Conservation (phyloP, 768 basidiomycete species). For the Serendipita indica region DNA sequence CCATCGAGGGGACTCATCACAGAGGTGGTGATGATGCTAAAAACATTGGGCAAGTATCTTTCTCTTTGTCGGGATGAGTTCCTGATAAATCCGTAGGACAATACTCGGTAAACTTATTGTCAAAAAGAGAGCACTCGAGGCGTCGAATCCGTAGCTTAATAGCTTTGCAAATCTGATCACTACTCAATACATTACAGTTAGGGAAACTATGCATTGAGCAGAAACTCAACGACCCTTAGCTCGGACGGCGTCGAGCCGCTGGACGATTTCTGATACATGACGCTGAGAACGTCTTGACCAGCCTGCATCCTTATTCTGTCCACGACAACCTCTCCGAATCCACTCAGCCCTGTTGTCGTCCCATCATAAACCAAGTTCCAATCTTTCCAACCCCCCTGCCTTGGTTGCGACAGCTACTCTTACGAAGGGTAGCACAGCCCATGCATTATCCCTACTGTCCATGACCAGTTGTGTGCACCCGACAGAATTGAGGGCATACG, state of each 20-base stretch:
- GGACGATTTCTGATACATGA: neutral
- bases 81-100: neutral
- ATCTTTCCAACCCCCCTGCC: conserved; percentile 1
- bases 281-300: neutral
- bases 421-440: conserved; percentile 11
- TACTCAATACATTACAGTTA: too few species aligned
- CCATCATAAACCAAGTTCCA: conserved; percentile 9
- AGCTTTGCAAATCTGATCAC: too few species aligned
- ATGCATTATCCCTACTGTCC: conserved; percentile 12
- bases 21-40: conserved; percentile 4
- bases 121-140: neutral
- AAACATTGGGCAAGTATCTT: neutral
- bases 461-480: conserved; percentile 13
- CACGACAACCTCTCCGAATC: conserved; percentile 8
- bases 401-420: conserved; percentile 9
- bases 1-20: neutral
- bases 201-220: neutral
- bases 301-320: neutral
- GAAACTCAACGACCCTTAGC: neutral
- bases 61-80: neutral
- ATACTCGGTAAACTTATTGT: neutral
- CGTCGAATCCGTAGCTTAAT: too few species aligned
- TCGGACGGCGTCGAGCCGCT: conserved; percentile 4
- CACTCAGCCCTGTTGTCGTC: neutral
- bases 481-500: conserved; percentile 4